Evolutionary conservation across 2,329 filamentous ascomycete genomes (phyloP).

Genomic region (Chaetothyriales sp.): DNA sequence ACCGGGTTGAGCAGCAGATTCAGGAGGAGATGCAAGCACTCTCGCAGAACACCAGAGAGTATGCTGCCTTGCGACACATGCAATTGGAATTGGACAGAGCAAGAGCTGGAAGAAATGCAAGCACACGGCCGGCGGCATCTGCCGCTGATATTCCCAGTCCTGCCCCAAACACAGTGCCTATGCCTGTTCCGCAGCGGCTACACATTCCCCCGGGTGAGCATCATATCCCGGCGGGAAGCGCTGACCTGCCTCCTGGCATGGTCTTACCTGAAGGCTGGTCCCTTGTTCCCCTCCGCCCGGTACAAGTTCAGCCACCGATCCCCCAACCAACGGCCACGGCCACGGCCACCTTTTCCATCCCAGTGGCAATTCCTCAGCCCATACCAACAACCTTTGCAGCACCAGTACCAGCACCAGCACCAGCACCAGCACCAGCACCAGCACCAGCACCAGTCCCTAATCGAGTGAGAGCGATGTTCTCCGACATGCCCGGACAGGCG

Average conservation of each 20-base stretch:
- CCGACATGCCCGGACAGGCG: background rate
- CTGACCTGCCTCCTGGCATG: conserved; percentile 36
- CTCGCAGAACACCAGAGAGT: conserved; percentile 49
- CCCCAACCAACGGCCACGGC: background rate
- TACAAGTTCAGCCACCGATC: conserved; percentile 1
- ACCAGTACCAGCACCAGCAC: background rate
- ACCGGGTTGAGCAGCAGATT: conserved; percentile 53
- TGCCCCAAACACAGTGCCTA: conserved; percentile 3
- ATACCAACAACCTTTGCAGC: background rate
- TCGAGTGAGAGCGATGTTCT: background rate
- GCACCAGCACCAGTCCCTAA: background rate
- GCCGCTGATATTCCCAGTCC: conserved; percentile 1
- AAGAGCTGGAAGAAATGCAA: conserved; percentile 33
- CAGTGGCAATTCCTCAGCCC: background rate
- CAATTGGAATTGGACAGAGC: conserved; percentile 53
- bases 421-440: background rate
- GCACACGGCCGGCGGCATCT: conserved; percentile 2
- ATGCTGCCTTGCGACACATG: conserved; percentile 52
- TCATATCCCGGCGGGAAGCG: conserved; percentile 28
- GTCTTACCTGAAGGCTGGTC: conserved; percentile 39
- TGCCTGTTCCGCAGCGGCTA: conserved; percentile 5
- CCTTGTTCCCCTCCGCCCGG: conserved; percentile 30
- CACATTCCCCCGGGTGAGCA: conserved; percentile 8
- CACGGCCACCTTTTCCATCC: background rate
- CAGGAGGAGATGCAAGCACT: conserved; percentile 51